Conservation (phyloP, 2,329 filamentous ascomycete genomes). For the Alternaria hordeiaustralica region DNA sequence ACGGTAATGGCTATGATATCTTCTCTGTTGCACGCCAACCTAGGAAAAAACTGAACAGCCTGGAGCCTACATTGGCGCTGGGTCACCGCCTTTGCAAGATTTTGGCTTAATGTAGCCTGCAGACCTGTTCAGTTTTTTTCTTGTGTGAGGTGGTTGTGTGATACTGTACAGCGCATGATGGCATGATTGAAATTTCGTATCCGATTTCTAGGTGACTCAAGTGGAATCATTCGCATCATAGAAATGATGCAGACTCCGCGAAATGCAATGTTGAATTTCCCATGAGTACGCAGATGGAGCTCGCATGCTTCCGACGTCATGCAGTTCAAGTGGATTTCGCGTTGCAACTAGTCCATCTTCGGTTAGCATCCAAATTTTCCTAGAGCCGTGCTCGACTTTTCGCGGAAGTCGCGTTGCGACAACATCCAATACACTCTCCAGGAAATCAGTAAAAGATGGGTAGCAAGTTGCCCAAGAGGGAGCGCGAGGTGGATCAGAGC, state of each 20-base stretch:
- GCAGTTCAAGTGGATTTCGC: not conserved
- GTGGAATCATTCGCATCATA: not conserved
- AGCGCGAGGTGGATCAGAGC: conserved; percentile 26
- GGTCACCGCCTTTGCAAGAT: too few relatives aligned
- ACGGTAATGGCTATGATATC: not conserved
- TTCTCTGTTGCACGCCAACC: too few relatives aligned
- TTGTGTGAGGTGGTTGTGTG: not conserved
- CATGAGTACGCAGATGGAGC: not conserved
- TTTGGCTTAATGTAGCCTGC: too few relatives aligned
- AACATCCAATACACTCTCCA: not conserved
- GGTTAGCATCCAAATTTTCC: conserved; percentile 16
- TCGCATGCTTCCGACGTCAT: not conserved
- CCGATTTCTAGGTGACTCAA: not conserved
- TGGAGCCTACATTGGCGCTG: too few relatives aligned
- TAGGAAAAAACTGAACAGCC: too few relatives aligned
- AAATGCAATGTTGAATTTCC: not conserved
- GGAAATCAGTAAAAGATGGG: conserved; percentile 25
- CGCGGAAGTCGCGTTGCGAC: conserved; percentile 10
- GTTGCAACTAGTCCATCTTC: not conserved
- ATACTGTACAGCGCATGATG: not conserved
- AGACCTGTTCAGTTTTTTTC: too few relatives aligned
- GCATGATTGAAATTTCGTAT: not conserved
- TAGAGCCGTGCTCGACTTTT: conserved; percentile 13
- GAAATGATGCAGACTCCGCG: not conserved
- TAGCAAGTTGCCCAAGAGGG: conserved; percentile 37